Percentiles rank a stretch among this genome's conserved stretches.
These are phyloP conservation scores for Volvariella volvacea DNA, from an alignment of 1,284 basidiomycete species.

Conservation along the genomic window DNA sequence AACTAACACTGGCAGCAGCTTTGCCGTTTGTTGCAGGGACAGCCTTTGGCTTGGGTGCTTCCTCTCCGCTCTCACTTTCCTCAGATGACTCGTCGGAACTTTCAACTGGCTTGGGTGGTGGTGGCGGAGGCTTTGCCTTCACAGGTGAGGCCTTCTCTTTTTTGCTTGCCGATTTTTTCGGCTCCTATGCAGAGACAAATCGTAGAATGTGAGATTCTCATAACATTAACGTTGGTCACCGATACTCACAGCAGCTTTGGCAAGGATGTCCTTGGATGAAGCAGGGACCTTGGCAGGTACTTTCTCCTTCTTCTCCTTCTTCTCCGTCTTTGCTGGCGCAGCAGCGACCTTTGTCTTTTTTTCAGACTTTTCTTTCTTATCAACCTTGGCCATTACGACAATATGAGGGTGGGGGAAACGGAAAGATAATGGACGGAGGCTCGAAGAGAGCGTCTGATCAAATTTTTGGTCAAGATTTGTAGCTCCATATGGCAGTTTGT, in stretches of 20 bases:
- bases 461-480: constrained; percentile 8
- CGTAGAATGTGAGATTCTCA: no score
- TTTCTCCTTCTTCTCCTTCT: constrained; percentile 44
- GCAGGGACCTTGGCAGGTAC: constrained; percentile 18
- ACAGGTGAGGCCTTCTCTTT: no score
- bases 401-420: constrained; percentile 11
- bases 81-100: no score
- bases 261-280: constrained; percentile 27
- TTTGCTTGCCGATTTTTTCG: no score
- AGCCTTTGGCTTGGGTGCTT: no score
- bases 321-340: constrained; percentile 39
- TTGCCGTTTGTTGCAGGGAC: no score
- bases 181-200: no score
- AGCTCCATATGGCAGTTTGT: constrained; percentile 3
- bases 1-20: no score
- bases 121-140: no score
- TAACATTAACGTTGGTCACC: no score
- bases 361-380: constrained; percentile 37
- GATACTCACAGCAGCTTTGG: constrained; percentile 22
- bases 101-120: no score
- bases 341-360: neutral
- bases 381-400: constrained; percentile 43
- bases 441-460: constrained; percentile 4
- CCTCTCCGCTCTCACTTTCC: no score
- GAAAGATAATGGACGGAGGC: constrained; percentile 8